Evolutionary conservation across 345 rosid species (phyloP), one percentile per base, ranked within the genome.

Genomic region (Boechera retrofracta): DNA sequence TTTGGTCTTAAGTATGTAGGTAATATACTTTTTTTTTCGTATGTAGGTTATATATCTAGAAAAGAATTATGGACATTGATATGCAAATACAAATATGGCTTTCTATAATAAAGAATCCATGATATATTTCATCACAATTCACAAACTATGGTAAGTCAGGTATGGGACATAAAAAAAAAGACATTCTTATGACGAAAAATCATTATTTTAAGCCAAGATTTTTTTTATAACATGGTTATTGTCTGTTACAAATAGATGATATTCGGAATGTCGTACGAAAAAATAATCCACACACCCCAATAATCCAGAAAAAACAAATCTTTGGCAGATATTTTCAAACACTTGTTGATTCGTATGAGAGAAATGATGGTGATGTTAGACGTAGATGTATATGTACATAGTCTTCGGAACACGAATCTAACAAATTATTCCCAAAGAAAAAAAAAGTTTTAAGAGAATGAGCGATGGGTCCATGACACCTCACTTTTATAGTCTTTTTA

Each of bases 391-490:
- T 32, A 64, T 60, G 31, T 59, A 66, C 29, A 76, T 10, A 51
- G 79, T 35, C 21, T 75, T 75, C 28, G 28, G 71, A 71, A 56
- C 72, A 71, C 70, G 76, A 77, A 77, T 77, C 66, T 70, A 64
- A 44, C 41, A 70, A 52, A 54, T 44, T 76, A 35, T 35, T 35
- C 38, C 42, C 3, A 39, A 9, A 0, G 11, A 38, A 38, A 39
- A 3, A 39, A 6, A 35, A 35, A 35, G 38, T 35, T 35, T 35
- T 35, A 35, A 39, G 42, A 69, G 71, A 71, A 49, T 32, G 74
- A 71, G 67, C 64, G 72, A 71, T 64, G 73, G 81, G 81, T 78
- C 77, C 77, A 72, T 51, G 81, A 58, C 81, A 72, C 81, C 81
- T 78, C 81, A 72, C 81, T 78, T 64, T 78, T 72, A 51, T 66